phyloP scores from a whole-genome alignment of 495 filamentous ascomycete genomes.

The Articulospora tetracladia region DNA sequence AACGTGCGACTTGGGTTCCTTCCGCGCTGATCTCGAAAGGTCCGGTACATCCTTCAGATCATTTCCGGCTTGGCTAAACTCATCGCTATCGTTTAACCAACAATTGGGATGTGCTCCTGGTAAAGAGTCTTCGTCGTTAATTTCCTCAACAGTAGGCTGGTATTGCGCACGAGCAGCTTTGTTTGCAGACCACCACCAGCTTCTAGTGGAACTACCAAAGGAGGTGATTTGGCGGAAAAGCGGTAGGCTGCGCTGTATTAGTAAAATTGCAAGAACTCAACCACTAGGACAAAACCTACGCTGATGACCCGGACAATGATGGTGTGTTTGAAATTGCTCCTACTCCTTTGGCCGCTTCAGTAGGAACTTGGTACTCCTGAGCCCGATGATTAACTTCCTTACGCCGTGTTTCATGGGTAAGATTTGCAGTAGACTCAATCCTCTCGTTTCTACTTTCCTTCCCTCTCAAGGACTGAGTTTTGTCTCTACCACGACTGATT shows the following conservation, averaged over 20 bases:
- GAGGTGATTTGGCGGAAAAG: neutral
- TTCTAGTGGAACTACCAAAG: neutral
- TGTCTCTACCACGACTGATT: neutral
- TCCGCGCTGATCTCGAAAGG: neutral
- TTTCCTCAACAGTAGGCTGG: slow-evolving; percentile 1
- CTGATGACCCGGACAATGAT: neutral
- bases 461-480: neutral
- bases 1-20: neutral
- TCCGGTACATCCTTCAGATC: neutral
- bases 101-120: slow-evolving; percentile 7
- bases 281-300: neutral
- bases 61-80: neutral
- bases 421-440: neutral
- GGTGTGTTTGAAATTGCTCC: neutral
- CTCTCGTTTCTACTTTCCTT: neutral
- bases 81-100: neutral
- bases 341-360: neutral
- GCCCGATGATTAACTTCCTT: neutral
- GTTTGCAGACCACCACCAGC: neutral
- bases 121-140: slow-evolving; percentile 1
- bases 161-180: neutral
- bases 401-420: neutral
- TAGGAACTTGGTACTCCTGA: neutral
- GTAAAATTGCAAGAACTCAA: neutral
- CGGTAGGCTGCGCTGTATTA: neutral